These are phyloP conservation scores for Trichoderma atroviride DNA, from an alignment of 2,329 filamentous ascomycete species.

Conservation along the genomic window DNA sequence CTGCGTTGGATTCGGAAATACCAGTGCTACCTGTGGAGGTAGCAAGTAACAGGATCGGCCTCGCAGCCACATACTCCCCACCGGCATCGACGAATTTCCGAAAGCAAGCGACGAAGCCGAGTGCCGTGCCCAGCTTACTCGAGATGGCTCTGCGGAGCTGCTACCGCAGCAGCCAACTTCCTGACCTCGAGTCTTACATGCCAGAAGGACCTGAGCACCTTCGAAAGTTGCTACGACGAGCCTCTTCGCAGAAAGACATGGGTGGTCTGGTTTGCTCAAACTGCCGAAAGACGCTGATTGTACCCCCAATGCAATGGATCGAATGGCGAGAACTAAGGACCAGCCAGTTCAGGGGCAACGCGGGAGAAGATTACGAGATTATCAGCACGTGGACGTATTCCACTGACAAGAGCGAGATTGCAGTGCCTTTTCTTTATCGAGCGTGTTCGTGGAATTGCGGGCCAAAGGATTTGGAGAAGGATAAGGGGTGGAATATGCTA, in stretches of 20 bases:
- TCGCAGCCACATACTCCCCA: slow-evolving; percentile 19
- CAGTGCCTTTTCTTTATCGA: slow-evolving; percentile 51
- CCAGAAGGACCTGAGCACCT: slow-evolving; percentile 48
- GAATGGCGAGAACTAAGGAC: slow-evolving; percentile 58
- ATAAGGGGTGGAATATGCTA: slow-evolving; percentile 31
- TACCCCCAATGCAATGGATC: slow-evolving; percentile 61
- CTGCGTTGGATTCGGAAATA: slow-evolving; percentile 32
- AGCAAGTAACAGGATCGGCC: neutral
- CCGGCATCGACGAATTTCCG: slow-evolving; percentile 21
- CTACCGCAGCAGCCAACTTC: slow-evolving; percentile 46
- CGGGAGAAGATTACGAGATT: too few species aligned
- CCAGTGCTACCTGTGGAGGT: slow-evolving; percentile 32
- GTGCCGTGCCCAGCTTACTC: slow-evolving; percentile 52
- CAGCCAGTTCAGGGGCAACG: neutral
- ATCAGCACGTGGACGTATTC: slow-evolving; percentile 33
- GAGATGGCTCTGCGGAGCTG: slow-evolving; percentile 54
- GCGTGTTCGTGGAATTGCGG: slow-evolving; percentile 56
- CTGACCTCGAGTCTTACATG: slow-evolving; percentile 48
- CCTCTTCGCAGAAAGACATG: slow-evolving; percentile 46
- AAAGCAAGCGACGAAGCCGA: slow-evolving; percentile 31
- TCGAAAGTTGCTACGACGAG: slow-evolving; percentile 44
- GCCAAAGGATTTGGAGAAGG: slow-evolving; percentile 33
- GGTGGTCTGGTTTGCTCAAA: slow-evolving; percentile 57
- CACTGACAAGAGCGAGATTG: slow-evolving; percentile 40
- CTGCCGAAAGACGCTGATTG: slow-evolving; percentile 52